Evolutionary conservation across 257 asterid species (phyloP).

Genomic region (Solanum etuberosum): DNA sequence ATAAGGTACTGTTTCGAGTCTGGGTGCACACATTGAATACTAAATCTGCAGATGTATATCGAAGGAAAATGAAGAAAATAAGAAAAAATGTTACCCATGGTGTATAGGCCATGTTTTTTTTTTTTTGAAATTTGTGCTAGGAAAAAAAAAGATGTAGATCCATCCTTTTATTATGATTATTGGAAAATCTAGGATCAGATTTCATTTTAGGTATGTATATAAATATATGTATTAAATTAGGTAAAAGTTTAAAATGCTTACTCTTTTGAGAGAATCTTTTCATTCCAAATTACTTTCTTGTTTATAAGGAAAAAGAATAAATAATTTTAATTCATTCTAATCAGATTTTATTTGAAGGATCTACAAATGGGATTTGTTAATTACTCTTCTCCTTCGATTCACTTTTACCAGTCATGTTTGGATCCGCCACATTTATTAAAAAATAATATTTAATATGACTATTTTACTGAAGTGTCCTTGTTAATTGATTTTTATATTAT

Average conservation of each 20-base stretch:
- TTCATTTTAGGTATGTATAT: background rate
- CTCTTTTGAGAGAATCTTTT: background rate
- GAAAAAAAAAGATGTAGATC: background rate
- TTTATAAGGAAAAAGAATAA: background rate
- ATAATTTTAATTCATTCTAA: background rate
- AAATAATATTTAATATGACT: background rate
- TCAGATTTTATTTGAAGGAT: background rate
- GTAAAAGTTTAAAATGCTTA: background rate
- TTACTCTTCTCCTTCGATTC: background rate
- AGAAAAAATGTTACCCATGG: background rate
- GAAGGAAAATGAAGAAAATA: background rate
- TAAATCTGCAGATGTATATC: background rate
- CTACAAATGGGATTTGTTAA: background rate
- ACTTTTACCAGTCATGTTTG: rapidly evolving
- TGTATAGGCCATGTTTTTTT: background rate
- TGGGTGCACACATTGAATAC: background rate
- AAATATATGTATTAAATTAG: background rate
- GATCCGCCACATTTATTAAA: rapidly evolving
- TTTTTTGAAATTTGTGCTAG: background rate
- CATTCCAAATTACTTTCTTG: background rate
- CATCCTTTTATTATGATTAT: background rate
- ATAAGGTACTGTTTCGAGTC: background rate
- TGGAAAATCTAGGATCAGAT: background rate
- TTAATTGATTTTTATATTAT: background rate
- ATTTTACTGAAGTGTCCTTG: background rate